Conservation (phyloP, 1,139 yeast species). For the Diutina catenulata region DNA sequence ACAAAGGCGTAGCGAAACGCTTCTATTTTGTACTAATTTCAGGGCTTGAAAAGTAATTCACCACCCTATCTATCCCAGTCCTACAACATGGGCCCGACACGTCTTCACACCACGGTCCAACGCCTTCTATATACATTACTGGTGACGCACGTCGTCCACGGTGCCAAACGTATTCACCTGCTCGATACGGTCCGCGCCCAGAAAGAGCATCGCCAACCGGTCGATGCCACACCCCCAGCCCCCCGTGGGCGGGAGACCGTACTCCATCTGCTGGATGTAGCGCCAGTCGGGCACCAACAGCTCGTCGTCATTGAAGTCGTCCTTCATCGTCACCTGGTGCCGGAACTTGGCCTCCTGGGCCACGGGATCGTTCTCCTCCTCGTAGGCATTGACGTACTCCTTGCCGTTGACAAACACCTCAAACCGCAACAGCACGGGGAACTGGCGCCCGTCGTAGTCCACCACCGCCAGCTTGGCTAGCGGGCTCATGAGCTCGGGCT, state of each 20-base stretch:
- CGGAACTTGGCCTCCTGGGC: slow-evolving; percentile 51
- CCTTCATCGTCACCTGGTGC: slow-evolving; percentile 39
- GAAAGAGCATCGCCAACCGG: slow-evolving; percentile 69
- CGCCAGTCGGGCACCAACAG: slow-evolving; percentile 59
- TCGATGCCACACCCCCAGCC: slow-evolving; percentile 98
- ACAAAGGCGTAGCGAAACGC: too few relatives aligned
- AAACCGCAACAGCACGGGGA: slow-evolving; percentile 54
- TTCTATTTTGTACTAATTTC: too few relatives aligned
- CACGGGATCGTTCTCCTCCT: slow-evolving; percentile 85
- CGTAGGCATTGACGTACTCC: slow-evolving; percentile 90
- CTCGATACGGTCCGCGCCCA: slow-evolving; percentile 57
- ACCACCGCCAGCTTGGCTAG: slow-evolving; percentile 54
- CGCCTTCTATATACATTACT: too few relatives aligned
- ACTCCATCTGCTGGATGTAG: slow-evolving; percentile 68
- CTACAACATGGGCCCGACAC: too few relatives aligned
- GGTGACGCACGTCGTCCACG: slow-evolving; percentile 55
- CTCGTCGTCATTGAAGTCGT: slow-evolving; percentile 45
- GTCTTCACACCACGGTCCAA: too few relatives aligned
- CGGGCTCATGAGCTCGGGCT: slow-evolving; percentile 81
- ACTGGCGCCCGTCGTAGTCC: slow-evolving; percentile 14
- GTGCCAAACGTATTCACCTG: slow-evolving; percentile 78
- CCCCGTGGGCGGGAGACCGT: slow-evolving; percentile 95
- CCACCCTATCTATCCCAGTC: too few relatives aligned
- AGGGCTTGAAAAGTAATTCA: too few relatives aligned
- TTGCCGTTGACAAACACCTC: slow-evolving; percentile 73